Percentiles rank a stretch among this genome's conserved stretches.
phyloP scores from a whole-genome alignment of 2,329 filamentous ascomycete species.

The Fusarium scirpi region DNA sequence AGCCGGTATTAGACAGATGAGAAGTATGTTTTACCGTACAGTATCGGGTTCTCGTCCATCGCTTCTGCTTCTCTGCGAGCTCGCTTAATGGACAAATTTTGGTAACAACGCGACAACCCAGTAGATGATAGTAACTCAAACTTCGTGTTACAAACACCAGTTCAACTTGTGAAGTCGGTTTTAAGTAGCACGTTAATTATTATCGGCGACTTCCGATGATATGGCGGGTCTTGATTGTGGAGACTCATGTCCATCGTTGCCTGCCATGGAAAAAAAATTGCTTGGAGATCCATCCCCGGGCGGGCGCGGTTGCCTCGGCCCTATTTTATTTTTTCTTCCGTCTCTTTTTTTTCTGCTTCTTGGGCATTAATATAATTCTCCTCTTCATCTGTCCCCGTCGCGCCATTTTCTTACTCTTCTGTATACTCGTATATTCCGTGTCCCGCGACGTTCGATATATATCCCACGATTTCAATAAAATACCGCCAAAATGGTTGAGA shows the following conservation, averaged over 20 bases:
- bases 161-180: neutral
- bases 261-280: constrained; percentile 40
- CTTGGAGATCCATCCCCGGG: constrained; percentile 36
- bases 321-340: constrained; percentile 20
- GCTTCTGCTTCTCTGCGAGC: neutral
- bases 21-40: neutral
- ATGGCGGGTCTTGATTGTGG: neutral
- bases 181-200: neutral
- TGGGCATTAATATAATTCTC: constrained; percentile 29
- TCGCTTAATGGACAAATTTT: neutral
- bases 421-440: neutral
- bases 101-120: neutral
- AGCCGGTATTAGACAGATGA: neutral
- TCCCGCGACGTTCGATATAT: constrained; percentile 31
- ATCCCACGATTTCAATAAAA: neutral
- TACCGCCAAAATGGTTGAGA: constrained; percentile 77
- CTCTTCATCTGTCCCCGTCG: constrained; percentile 28
- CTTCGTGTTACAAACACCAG: neutral
- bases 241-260: neutral
- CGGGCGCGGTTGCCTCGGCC: constrained; percentile 34
- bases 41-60: neutral
- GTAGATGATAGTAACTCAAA: neutral
- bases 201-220: constrained; percentile 2
- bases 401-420: neutral
- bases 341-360: constrained; percentile 24